These are phyloP conservation scores for Iris pallida DNA, from an alignment of 116 monocot species.

Conservation along the genomic window DNA sequence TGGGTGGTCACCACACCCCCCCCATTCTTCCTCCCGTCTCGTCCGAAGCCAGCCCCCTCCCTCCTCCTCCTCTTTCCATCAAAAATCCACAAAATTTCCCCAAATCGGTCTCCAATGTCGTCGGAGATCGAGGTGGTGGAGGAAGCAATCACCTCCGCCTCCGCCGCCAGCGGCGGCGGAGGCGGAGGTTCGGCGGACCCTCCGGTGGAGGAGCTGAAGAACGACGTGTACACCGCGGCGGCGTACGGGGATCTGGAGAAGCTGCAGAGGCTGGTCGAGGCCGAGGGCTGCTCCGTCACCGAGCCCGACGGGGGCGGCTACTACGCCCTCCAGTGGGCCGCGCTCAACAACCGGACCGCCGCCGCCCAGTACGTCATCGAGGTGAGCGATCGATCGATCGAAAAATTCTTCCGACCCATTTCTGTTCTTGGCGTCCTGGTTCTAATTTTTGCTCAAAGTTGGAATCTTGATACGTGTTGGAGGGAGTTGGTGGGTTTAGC, in stretches of 20 bases:
- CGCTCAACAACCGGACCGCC: slow-evolving; percentile 88
- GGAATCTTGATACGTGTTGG: background rate
- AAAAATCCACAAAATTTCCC: too few relatives aligned
- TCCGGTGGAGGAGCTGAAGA: slow-evolving; percentile 28
- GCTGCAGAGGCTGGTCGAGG: slow-evolving; percentile 81
- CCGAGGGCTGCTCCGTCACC: slow-evolving; percentile 56
- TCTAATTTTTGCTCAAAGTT: background rate
- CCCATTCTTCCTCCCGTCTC: too few relatives aligned
- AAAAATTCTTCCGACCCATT: background rate
- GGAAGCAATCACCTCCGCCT: slow-evolving; percentile 7
- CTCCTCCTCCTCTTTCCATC: too few relatives aligned
- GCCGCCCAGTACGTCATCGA: slow-evolving; percentile 88
- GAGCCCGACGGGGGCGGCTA: slow-evolving; percentile 78
- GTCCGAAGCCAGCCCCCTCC: too few relatives aligned
- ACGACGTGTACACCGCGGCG: slow-evolving; percentile 91
- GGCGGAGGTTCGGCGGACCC: background rate
- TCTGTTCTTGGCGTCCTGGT: background rate
- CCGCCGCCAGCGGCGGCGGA: background rate
- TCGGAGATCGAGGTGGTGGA: slow-evolving; percentile 91
- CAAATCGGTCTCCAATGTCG: slow-evolving; percentile 28
- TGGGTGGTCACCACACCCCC: too few relatives aligned
- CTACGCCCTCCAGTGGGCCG: slow-evolving; percentile 92
- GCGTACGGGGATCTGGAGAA: slow-evolving; percentile 97
- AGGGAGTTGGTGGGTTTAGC: background rate
- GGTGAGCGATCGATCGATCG: slow-evolving; percentile 20